These are phyloP conservation scores for Diplodia sapinea DNA, from an alignment of 2,329 filamentous ascomycete species.

Conservation along the genomic window DNA sequence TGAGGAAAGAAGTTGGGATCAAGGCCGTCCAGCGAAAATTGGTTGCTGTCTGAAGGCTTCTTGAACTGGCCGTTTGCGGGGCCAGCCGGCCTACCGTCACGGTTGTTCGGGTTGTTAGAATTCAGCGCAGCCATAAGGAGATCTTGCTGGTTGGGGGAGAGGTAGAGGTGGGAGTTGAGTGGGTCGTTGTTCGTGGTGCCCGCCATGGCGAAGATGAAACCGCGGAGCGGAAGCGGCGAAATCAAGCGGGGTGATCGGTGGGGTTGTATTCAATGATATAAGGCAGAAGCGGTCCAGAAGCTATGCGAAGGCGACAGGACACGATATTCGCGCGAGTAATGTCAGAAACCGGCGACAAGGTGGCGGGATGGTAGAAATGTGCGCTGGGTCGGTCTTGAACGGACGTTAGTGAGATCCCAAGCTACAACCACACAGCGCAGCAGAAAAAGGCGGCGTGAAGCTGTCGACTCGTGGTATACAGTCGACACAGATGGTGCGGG, in stretches of 20 bases:
- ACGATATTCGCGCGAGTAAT: not conserved
- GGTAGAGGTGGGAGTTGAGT: constrained; percentile 51
- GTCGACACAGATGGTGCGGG: not conserved
- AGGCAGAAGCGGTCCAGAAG: constrained; percentile 6
- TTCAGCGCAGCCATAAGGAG: constrained; percentile 55
- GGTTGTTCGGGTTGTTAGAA: constrained; percentile 50
- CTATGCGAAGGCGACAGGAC: constrained; percentile 10
- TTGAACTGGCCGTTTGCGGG: constrained; percentile 36
- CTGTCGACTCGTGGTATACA: not conserved
- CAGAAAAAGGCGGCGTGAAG: not conserved
- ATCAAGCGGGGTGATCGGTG: not conserved
- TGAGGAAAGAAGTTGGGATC: constrained; percentile 48
- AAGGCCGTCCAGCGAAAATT: constrained; percentile 43
- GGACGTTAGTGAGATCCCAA: constrained; percentile 1
- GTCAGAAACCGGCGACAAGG: constrained; percentile 7
- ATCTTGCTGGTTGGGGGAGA: constrained; percentile 55
- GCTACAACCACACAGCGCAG: not conserved
- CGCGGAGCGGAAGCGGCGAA: constrained; percentile 22
- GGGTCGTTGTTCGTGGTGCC: constrained; percentile 48
- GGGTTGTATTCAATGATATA: not conserved
- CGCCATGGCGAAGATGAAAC: constrained; percentile 40
- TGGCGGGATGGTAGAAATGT: constrained; percentile 20
- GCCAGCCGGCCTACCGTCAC: constrained; percentile 38
- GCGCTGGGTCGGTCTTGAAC: constrained; percentile 10
- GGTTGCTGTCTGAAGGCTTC: constrained; percentile 36